phyloP scores from a whole-genome alignment of 2,329 filamentous ascomycete species.

The Incumbomyces delicatus region DNA sequence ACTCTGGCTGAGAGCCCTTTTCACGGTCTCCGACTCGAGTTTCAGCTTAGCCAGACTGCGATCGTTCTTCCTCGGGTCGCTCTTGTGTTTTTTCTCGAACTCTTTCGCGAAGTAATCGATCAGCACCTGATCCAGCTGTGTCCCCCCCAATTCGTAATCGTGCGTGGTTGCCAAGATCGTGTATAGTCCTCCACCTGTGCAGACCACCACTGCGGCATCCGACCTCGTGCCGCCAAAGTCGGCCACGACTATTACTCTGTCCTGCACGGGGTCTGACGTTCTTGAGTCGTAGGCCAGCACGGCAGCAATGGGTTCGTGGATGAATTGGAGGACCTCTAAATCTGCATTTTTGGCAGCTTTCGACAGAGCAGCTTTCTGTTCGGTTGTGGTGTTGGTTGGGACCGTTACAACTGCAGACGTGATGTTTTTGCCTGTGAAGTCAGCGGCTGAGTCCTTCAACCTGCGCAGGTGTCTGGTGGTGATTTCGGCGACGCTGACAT shows the following conservation, averaged over 20 bases:
- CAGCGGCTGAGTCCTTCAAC: slow-evolving; percentile 71
- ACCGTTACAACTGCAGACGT: slow-evolving; percentile 92
- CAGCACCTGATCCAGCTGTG: slow-evolving; percentile 77
- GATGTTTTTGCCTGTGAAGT: slow-evolving; percentile 86
- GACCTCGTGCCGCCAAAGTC: slow-evolving; percentile 89
- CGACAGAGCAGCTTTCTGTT: slow-evolving; percentile 71
- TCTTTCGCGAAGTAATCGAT: slow-evolving; percentile 98
- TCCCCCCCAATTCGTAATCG: slow-evolving; percentile 87
- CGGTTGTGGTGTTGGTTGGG: slow-evolving; percentile 84
- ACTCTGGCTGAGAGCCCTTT: slow-evolving; percentile 83
- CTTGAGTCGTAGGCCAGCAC: slow-evolving; percentile 85
- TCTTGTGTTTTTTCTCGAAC: slow-evolving; percentile 93
- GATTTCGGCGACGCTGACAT: slow-evolving; percentile 67
- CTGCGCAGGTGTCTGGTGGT: slow-evolving; percentile 76
- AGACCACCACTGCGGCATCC: slow-evolving; percentile 77
- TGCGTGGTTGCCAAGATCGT: slow-evolving; percentile 86
- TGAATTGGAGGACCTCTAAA: slow-evolving; percentile 83
- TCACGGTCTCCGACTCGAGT: slow-evolving; percentile 79
- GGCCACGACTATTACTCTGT: slow-evolving; percentile 86
- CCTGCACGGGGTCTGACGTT: slow-evolving; percentile 60
- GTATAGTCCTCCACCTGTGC: slow-evolving; percentile 86
- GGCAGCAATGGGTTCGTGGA: slow-evolving; percentile 81
- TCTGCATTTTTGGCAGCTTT: slow-evolving; percentile 70
- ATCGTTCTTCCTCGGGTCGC: slow-evolving; percentile 72
- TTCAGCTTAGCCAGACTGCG: slow-evolving; percentile 84